phyloP scores from a whole-genome alignment of 2,329 filamentous ascomycete genomes.

The Aurifilum marmelostoma region DNA sequence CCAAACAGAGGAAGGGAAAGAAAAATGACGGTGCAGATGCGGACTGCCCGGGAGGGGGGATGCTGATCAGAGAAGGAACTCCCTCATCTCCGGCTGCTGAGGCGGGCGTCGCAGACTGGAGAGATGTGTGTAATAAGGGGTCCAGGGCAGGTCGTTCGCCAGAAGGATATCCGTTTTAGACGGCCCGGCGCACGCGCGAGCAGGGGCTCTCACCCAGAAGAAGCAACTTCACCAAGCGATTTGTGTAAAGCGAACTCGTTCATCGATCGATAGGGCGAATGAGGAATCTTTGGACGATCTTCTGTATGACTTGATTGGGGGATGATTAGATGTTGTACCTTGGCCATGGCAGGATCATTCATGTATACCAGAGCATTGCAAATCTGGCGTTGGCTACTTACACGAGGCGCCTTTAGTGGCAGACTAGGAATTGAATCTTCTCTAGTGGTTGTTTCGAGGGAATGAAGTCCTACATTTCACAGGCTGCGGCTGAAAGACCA shows the following conservation, averaged over 20 bases:
- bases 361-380: constrained; percentile 26
- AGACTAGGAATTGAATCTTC: neutral
- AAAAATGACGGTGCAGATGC: neutral
- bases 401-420: neutral
- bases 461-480: neutral
- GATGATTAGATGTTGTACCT: constrained; percentile 19
- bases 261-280: neutral
- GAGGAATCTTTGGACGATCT: neutral
- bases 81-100: neutral
- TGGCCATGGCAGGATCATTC: constrained; percentile 18
- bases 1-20: neutral
- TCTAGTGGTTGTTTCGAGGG: neutral
- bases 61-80: neutral
- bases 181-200: neutral
- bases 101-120: neutral
- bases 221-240: neutral
- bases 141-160: neutral
- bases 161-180: constrained; percentile 1
- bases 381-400: constrained; percentile 24
- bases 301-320: constrained; percentile 8
- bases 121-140: neutral
- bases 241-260: neutral
- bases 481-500: neutral
- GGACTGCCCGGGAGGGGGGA: neutral
- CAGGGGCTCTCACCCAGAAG: neutral